Conservation (phyloP, 768 basidiomycete genomes). For the Antrodiella citrinella region DNA sequence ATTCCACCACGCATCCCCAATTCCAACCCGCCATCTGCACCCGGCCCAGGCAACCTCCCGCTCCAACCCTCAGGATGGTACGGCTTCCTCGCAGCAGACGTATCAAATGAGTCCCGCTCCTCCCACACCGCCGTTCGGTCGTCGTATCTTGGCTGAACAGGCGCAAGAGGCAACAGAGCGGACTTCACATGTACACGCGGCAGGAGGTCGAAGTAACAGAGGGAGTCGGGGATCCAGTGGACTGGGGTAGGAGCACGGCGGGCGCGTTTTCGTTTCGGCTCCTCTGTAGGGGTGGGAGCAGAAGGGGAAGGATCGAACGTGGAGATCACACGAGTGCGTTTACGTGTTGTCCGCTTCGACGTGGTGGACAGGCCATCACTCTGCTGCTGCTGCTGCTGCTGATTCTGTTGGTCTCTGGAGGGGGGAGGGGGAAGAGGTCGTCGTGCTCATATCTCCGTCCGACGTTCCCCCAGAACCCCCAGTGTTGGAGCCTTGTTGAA, state of each 20-base stretch:
- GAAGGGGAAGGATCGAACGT: not conserved
- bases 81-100: slow-evolving; percentile 43
- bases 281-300: not conserved
- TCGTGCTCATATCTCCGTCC: no score
- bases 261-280: slow-evolving; percentile 2
- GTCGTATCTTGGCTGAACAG: slow-evolving; percentile 32
- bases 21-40: no score
- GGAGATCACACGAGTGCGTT: not conserved
- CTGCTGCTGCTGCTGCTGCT: no score
- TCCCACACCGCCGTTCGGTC: slow-evolving; percentile 26
- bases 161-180: slow-evolving; percentile 53
- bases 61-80: slow-evolving; percentile 65
- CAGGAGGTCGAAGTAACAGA: slow-evolving; percentile 51
- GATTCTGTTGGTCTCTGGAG: no score
- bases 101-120: slow-evolving; percentile 68
- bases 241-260: slow-evolving; percentile 67
- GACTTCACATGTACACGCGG: slow-evolving; percentile 41
- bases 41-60: slow-evolving; percentile 52
- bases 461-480: no score
- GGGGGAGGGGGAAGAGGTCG: not conserved
- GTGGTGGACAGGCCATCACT: no score
- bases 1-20: slow-evolving; percentile 15
- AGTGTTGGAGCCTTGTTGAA: no score
- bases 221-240: slow-evolving; percentile 62
- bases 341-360: not conserved